Percentiles rank a stretch among this genome's conserved stretches.
Conservation (phyloP, 2,329 filamentous ascomycete genomes). For the Fusarium pseudocircinatum region DNA sequence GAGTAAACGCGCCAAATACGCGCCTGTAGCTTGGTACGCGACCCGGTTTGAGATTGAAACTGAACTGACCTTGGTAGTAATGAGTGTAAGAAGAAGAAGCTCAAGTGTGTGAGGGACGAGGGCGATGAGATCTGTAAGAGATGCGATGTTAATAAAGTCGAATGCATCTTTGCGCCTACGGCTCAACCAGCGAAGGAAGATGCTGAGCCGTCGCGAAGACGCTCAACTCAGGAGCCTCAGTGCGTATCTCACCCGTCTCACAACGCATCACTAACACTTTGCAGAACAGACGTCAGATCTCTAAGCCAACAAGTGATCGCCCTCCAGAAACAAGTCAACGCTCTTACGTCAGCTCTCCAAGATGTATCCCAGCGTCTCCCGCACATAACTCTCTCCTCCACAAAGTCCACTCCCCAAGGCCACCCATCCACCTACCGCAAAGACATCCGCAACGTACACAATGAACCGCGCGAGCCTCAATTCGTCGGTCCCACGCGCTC, state of each 20-base stretch:
- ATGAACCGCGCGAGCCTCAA: not conserved
- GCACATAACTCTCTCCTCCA: not conserved
- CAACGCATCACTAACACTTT: accelerated
- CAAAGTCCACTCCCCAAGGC: constrained; percentile 1
- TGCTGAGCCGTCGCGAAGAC: not conserved
- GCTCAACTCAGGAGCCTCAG: not conserved
- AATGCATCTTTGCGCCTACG: not conserved
- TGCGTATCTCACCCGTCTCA: not conserved
- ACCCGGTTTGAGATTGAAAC: not conserved
- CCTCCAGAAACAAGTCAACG: not conserved
- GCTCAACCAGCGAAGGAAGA: not conserved
- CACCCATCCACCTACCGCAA: not conserved
- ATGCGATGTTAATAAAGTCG: not conserved
- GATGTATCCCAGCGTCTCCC: constrained; percentile 10
- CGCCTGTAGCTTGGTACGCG: constrained; percentile 11
- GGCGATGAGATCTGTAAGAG: not conserved
- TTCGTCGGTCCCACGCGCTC: constrained; percentile 2
- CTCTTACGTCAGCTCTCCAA: not conserved
- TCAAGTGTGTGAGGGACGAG: constrained; percentile 10
- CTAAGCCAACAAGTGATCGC: not conserved
- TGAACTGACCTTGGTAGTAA: not conserved
- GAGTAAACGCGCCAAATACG: constrained; percentile 17
- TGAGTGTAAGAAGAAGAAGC: constrained; percentile 14
- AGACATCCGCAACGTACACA: constrained; percentile 1
- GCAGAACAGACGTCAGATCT: not conserved